Conservation (phyloP, 768 basidiomycete species). For the Clitopilus passeckerianus region DNA sequence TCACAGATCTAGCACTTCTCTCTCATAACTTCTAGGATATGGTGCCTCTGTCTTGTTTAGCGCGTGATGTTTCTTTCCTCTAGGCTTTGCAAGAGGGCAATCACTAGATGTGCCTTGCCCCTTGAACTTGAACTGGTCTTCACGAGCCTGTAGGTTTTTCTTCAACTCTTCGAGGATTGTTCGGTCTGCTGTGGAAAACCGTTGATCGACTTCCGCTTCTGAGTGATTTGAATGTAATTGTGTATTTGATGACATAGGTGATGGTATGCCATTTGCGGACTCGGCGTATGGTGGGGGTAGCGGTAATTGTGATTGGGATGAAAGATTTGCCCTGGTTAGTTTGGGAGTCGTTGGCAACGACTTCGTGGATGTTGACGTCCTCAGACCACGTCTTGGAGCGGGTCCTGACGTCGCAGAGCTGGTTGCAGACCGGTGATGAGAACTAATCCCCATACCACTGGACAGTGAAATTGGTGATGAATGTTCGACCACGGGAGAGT, state of each 20-base stretch:
- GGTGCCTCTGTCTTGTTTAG: slow-evolving; percentile 48
- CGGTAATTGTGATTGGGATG: slow-evolving; percentile 5
- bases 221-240: slow-evolving; percentile 1
- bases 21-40: slow-evolving; percentile 65
- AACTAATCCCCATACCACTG: neutral
- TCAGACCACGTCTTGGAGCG: neutral
- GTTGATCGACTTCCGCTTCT: slow-evolving; percentile 14
- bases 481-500: neutral
- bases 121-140: slow-evolving; percentile 52
- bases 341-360: slow-evolving; percentile 11
- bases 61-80: slow-evolving; percentile 54
- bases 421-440: neutral
- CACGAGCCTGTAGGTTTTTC: slow-evolving; percentile 44
- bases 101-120: slow-evolving; percentile 29
- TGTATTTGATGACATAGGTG: slow-evolving; percentile 4
- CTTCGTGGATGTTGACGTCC: slow-evolving; percentile 1
- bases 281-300: neutral
- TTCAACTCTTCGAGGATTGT: slow-evolving; percentile 55
- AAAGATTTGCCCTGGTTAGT: slow-evolving; percentile 4
- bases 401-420: neutral
- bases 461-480: neutral
- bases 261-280: neutral
- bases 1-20: slow-evolving; percentile 62
- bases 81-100: slow-evolving; percentile 17
- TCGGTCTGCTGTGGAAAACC: slow-evolving; percentile 59